These are phyloP conservation scores for Aphanomyces euteiches DNA, from an alignment of 352 stramenopile genomes.

Conservation along the genomic window DNA sequence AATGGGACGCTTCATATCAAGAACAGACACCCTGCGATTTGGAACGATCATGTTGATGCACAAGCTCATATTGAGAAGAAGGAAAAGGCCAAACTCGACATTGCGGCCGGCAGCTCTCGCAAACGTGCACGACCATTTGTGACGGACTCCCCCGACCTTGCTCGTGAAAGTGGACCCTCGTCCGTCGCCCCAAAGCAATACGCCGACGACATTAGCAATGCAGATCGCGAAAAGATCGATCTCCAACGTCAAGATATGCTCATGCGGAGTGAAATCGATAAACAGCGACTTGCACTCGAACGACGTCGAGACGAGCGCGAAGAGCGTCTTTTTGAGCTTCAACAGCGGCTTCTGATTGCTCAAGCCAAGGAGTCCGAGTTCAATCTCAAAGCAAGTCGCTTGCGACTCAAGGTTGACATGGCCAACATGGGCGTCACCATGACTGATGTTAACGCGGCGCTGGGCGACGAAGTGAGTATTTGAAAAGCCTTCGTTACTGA, in stretches of 20 bases:
- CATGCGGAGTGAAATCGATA: neutral
- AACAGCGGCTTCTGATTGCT: constrained; percentile 2
- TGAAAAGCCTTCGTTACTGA: neutral
- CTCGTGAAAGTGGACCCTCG: neutral
- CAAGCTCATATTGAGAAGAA: constrained; percentile 11
- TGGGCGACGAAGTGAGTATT: constrained; percentile 1
- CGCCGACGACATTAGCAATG: constrained; percentile 14
- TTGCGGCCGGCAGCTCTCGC: neutral
- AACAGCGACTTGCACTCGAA: constrained; percentile 9
- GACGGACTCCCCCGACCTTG: neutral
- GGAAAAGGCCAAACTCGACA: constrained; percentile 14
- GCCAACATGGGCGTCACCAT: neutral
- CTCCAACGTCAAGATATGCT: neutral
- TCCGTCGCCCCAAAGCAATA: constrained; percentile 2
- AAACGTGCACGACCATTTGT: constrained; percentile 1
- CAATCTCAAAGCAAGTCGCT: constrained; percentile 8
- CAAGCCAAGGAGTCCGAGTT: constrained; percentile 6
- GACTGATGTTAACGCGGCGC: neutral
- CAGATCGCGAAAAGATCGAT: constrained; percentile 13
- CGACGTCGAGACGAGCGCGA: neutral
- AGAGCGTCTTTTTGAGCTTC: constrained; percentile 12
- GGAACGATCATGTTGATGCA: constrained; percentile 18
- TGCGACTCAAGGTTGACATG: constrained; percentile 15
- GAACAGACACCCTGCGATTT: constrained; percentile 4
- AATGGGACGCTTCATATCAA: constrained; percentile 20